A percentile compares a stretch with the other conserved stretches of the same genome.
phyloP scores from a whole-genome alignment of 179 eudicot species.

The Beta macrorhiza region DNA sequence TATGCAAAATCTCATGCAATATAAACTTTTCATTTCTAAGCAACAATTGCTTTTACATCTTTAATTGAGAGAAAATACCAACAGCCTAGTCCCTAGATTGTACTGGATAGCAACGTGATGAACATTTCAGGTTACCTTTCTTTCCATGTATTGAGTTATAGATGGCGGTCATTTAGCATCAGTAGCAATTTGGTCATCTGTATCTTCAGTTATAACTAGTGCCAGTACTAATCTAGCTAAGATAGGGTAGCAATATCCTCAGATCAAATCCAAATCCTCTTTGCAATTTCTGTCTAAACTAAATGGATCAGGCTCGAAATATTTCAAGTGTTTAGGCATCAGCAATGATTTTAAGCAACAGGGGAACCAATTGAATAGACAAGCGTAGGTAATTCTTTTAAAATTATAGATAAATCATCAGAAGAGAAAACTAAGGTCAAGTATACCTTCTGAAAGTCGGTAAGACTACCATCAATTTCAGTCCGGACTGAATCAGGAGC shows the following conservation, averaged over 20 bases:
- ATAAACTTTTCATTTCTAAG: not conserved
- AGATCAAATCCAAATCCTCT: not conserved
- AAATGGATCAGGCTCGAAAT: not conserved
- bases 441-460: conserved; percentile 46
- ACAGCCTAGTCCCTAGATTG: not conserved
- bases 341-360: not conserved
- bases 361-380: not conserved
- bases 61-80: not conserved
- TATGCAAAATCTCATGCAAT: not conserved
- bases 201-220: not conserved
- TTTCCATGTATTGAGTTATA: not conserved
- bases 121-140: not conserved
- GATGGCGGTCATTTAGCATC: not conserved
- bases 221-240: not conserved
- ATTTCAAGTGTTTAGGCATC: not conserved
- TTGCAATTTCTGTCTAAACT: not conserved
- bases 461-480: conserved; percentile 37
- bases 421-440: not conserved
- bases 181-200: not conserved
- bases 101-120: not conserved
- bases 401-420: not conserved
- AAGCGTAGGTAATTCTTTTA: not conserved
- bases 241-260: not conserved
- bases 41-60: not conserved
- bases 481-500: conserved; percentile 35